phyloP scores from a whole-genome alignment of 495 filamentous ascomycete genomes.

The Podospora appendiculata region DNA sequence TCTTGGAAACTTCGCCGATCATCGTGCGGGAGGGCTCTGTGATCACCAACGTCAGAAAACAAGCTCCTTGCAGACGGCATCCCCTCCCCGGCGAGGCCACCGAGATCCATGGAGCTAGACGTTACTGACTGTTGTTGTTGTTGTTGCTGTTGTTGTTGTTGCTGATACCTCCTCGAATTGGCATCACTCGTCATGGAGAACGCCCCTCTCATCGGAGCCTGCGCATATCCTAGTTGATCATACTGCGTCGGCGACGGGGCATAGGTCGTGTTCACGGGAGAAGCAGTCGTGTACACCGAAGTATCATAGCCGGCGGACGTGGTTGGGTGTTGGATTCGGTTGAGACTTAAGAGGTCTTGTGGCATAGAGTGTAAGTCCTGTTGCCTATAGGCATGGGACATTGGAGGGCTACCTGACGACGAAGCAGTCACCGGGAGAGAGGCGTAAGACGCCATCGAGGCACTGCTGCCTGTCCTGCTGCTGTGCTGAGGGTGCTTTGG shows the following conservation, averaged over 20 bases:
- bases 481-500: constrained; percentile 26
- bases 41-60: constrained; percentile 49
- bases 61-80: constrained; percentile 43
- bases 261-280: constrained; percentile 57
- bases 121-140: constrained; percentile 72
- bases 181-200: constrained; percentile 51
- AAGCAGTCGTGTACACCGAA: constrained; percentile 46
- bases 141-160: too few relatives aligned
- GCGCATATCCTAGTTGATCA: constrained; percentile 53
- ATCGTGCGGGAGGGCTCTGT: constrained; percentile 52
- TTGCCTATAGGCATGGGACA: constrained; percentile 49
- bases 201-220: constrained; percentile 55
- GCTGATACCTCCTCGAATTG: constrained; percentile 66
- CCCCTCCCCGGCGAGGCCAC: constrained; percentile 18
- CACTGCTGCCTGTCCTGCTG: constrained; percentile 25
- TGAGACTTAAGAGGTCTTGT: constrained; percentile 61
- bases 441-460: constrained; percentile 64
- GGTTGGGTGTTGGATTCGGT: constrained; percentile 38
- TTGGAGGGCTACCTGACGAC: constrained; percentile 65
- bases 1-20: constrained; percentile 64
- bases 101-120: constrained; percentile 27
- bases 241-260: constrained; percentile 63
- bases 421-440: constrained; percentile 62
- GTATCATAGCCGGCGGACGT: constrained; percentile 43
- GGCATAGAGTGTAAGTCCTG: constrained; percentile 66